These are phyloP conservation scores for Psophocarpus tetragonolobus DNA, from an alignment of 306 rosid genomes.

Conservation along the genomic window DNA sequence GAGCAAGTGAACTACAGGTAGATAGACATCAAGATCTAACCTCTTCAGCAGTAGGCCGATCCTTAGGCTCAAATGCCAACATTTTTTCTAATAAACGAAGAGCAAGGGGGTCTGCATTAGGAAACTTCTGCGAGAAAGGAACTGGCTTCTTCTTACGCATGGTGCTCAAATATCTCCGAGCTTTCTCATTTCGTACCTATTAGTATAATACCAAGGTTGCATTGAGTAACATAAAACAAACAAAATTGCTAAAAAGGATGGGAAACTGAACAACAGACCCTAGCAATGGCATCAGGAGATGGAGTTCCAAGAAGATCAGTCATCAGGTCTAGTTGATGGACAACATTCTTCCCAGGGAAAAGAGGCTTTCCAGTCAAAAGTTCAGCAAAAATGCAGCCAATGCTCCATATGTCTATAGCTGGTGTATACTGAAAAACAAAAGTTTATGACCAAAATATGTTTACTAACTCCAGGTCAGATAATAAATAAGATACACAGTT, in stretches of 20 bases:
- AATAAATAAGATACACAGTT: conserved; percentile 1
- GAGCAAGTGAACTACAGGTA: conserved; percentile 18
- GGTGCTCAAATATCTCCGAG: conserved; percentile 92
- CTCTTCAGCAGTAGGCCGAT: conserved; percentile 99
- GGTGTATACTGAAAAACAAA: conserved; percentile 81
- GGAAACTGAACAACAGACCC: conserved; percentile 57
- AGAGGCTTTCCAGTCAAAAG: conserved; percentile 98
- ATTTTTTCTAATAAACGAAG: conserved; percentile 91
- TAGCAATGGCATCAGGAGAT: conserved; percentile 81
- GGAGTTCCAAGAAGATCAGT: conserved; percentile 97
- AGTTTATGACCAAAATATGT: conserved; percentile 17
- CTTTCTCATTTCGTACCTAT: conserved; percentile 95
- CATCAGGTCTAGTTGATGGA: conserved; percentile 97
- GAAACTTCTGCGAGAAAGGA: conserved; percentile 92
- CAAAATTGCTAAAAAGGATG: conserved; percentile 23
- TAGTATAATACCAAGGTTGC: conserved; percentile 23
- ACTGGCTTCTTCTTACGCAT: conserved; percentile 91
- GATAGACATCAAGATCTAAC: conserved; percentile 46
- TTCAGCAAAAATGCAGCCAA: conserved; percentile 97
- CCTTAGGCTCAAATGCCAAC: conserved; percentile 97
- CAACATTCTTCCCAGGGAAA: conserved; percentile 98
- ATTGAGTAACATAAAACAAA: conserved; percentile 25
- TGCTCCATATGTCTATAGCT: conserved; percentile 99
- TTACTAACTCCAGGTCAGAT: conserved; percentile 1
- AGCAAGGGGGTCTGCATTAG: conserved; percentile 95